Evolutionary conservation across 352 stramenopile species (phyloP).

Genomic region (Pythium oligandrum): DNA sequence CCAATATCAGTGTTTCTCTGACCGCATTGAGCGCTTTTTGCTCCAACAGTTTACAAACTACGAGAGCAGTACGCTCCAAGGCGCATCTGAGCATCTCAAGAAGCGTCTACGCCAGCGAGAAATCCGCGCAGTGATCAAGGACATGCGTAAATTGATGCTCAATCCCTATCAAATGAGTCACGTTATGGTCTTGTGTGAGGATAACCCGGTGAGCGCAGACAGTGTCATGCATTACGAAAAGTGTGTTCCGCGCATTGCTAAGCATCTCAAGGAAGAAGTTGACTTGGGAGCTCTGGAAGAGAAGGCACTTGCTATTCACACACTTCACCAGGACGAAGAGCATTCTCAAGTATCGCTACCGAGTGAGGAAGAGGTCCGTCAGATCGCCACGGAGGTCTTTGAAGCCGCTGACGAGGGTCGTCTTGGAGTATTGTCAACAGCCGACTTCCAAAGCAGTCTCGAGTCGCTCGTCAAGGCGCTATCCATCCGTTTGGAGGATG

Average conservation of each 20-base stretch:
- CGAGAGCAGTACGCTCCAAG: conserved; percentile 42
- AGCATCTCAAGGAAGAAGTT: conserved; percentile 26
- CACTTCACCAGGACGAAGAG: conserved; percentile 4
- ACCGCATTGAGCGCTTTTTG: conserved; percentile 35
- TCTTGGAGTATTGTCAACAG: conserved; percentile 28
- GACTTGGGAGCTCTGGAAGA: conserved; percentile 21
- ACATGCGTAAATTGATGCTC: conserved; percentile 52
- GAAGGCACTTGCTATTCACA: conserved; percentile 13
- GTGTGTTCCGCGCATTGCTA: conserved; percentile 24
- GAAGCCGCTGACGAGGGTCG: conserved; percentile 26
- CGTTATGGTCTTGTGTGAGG: conserved; percentile 26
- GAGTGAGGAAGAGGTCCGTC: conserved; percentile 20
- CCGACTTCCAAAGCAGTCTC: conserved; percentile 31
- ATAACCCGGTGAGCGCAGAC: conserved; percentile 12
- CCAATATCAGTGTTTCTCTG: conserved; percentile 39
- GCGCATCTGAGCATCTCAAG: conserved; percentile 44
- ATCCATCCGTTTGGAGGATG: conserved; percentile 17
- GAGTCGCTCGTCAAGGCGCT: conserved; percentile 18
- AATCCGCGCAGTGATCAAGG: conserved; percentile 30
- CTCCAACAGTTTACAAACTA: conserved; percentile 43
- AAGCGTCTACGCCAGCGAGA: conserved; percentile 40
- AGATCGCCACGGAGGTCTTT: conserved; percentile 29
- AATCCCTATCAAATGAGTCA: conserved; percentile 45
- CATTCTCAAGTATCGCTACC: not conserved
- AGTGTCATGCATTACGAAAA: conserved; percentile 44